Conservation (phyloP, 1,139 yeast species). For the Pneumocystis carinii region DNA sequence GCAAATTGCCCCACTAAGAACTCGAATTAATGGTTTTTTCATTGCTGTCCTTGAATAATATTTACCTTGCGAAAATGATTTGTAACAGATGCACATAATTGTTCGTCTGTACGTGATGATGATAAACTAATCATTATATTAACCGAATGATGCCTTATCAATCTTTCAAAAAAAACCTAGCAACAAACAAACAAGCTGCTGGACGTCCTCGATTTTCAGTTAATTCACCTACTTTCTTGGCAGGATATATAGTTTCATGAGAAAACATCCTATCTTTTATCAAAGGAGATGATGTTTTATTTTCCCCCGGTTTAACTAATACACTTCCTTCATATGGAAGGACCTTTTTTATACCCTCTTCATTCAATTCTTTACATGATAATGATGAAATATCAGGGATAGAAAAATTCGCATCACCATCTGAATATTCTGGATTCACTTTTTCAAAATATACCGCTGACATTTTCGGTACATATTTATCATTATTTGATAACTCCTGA, state of each 20-base stretch:
- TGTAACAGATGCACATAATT: conserved; percentile 4
- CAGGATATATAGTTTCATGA: not conserved
- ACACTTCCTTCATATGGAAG: not conserved
- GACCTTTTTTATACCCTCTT: not conserved
- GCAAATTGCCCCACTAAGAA: conserved; percentile 10
- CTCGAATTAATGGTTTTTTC: not conserved
- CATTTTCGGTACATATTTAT: not conserved
- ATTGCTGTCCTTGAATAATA: not conserved
- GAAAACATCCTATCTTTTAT: not conserved
- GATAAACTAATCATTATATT: not conserved
- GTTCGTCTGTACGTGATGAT: conserved; percentile 8
- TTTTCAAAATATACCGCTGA: not conserved
- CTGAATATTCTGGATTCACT: not conserved
- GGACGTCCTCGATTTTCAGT: conserved; percentile 1
- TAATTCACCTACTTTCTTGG: not conserved
- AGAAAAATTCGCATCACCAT: not conserved
- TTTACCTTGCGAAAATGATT: conserved; percentile 4
- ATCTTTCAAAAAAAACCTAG: not conserved
- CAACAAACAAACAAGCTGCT: conserved; percentile 8
- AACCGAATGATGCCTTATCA: not conserved
- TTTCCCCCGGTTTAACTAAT: not conserved
- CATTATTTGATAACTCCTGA: not conserved
- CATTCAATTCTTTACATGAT: not conserved
- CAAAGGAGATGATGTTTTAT: not conserved
- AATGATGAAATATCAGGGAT: too few species aligned